Evolutionary conservation across 1,139 yeast genomes (phyloP).

Genomic region (Nadsonia starkeyi-henricii): DNA sequence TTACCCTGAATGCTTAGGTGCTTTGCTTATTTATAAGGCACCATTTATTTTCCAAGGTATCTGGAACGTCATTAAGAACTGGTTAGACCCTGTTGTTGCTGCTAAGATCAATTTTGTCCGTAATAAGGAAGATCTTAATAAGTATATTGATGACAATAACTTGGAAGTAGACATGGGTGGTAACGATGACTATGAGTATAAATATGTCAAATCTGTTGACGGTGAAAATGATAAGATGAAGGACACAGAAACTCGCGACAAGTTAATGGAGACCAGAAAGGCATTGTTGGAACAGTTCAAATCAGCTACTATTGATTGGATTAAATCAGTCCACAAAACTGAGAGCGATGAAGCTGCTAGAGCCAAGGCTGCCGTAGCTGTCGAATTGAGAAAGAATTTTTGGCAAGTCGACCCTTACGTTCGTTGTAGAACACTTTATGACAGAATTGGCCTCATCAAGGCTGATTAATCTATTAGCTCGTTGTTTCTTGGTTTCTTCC

Average conservation of each 20-base stretch:
- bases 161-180: constrained; percentile 62
- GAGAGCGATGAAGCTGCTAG: constrained; percentile 32
- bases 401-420: constrained; percentile 54
- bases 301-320: constrained; percentile 53
- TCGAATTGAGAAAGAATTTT: constrained; percentile 41
- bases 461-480: constrained; percentile 1
- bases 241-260: constrained; percentile 32
- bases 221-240: constrained; percentile 32
- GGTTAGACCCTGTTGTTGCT: constrained; percentile 86
- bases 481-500: too few species aligned
- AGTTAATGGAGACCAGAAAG: constrained; percentile 33
- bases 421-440: constrained; percentile 54
- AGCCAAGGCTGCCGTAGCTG: constrained; percentile 36
- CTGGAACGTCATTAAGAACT: constrained; percentile 71
- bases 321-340: constrained; percentile 30
- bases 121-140: constrained; percentile 39
- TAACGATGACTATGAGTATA: constrained; percentile 37
- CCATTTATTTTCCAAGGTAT: constrained; percentile 84
- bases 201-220: constrained; percentile 41
- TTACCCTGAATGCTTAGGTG: constrained; percentile 75
- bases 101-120: constrained; percentile 66
- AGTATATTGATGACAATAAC: constrained; percentile 37
- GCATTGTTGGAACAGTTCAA: constrained; percentile 36
- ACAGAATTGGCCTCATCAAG: constrained; percentile 37
- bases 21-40: constrained; percentile 66